A percentile compares a stretch with the other conserved stretches of the same genome.
Evolutionary conservation across 2,329 filamentous ascomycete species (phyloP).

Genomic region (Penicillium paneum): DNA sequence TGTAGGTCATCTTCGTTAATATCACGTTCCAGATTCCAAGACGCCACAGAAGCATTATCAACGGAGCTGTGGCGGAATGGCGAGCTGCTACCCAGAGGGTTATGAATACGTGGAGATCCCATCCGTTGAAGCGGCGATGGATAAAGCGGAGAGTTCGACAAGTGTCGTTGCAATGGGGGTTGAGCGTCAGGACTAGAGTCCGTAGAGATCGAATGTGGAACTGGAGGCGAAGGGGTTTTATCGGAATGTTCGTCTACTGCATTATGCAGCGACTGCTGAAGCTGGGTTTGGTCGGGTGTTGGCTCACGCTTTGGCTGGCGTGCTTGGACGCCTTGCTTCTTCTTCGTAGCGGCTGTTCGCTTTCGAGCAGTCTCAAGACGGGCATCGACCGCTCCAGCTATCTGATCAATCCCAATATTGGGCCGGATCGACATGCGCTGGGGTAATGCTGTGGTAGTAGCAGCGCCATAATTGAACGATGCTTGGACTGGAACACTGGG

Average conservation of each 20-base stretch:
- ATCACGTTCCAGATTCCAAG: constrained; percentile 36
- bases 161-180: constrained; percentile 20
- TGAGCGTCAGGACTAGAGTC: constrained; percentile 29
- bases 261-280: constrained; percentile 29
- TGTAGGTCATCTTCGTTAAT: constrained; percentile 37
- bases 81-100: constrained; percentile 20
- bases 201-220: constrained; percentile 33
- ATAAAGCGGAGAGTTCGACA: constrained; percentile 26
- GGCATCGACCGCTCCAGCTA: constrained; percentile 36
- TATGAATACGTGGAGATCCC: constrained; percentile 13
- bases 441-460: constrained; percentile 35
- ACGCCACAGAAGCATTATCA: constrained; percentile 35
- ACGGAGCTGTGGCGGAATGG: constrained; percentile 23
- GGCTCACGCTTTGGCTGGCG: constrained; percentile 29
- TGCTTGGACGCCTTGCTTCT: constrained; percentile 5
- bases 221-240: constrained; percentile 35
- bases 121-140: constrained; percentile 27
- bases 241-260: constrained; percentile 26
- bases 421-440: constrained; percentile 32
- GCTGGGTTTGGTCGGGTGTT: constrained; percentile 35
- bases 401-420: constrained; percentile 29
- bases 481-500: constrained; percentile 39
- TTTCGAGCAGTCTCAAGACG: constrained; percentile 25
- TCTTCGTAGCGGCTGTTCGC: constrained; percentile 20
- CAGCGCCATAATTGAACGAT: constrained; percentile 43